These are phyloP conservation scores for Neurospora pannonica DNA, from an alignment of 495 filamentous ascomycete genomes.

Conservation along the genomic window DNA sequence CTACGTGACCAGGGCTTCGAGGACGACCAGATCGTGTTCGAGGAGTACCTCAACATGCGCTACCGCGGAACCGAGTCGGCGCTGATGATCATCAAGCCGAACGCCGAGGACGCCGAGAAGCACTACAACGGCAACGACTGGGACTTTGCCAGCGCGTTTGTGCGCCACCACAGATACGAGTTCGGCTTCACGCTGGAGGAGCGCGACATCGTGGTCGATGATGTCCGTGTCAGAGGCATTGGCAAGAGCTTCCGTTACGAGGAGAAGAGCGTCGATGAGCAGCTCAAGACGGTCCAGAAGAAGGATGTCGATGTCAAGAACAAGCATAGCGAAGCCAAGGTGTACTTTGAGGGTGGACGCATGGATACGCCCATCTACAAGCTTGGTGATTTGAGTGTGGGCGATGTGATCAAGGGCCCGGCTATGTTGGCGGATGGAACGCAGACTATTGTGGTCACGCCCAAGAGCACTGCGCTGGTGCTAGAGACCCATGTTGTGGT, in stretches of 20 bases:
- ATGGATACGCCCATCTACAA: constrained; percentile 79
- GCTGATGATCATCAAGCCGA: constrained; percentile 68
- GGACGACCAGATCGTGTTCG: constrained; percentile 63
- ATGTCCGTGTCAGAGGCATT: constrained; percentile 82
- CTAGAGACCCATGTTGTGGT: constrained; percentile 65
- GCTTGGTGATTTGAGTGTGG: constrained; percentile 64
- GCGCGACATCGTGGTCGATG: constrained; percentile 85
- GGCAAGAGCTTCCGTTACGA: constrained; percentile 72
- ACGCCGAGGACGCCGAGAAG: constrained; percentile 45
- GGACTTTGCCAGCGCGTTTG: constrained; percentile 76
- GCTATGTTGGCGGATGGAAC: constrained; percentile 91
- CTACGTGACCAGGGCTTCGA: constrained; percentile 68
- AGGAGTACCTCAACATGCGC: constrained; percentile 84
- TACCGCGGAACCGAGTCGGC: constrained; percentile 83
- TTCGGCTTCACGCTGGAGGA: constrained; percentile 90
- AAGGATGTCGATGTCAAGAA: constrained; percentile 41
- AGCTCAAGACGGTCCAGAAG: constrained; percentile 56
- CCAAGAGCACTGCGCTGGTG: constrained; percentile 63
- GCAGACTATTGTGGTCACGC: constrained; percentile 89
- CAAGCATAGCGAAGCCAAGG: constrained; percentile 43
- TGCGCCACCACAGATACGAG: constrained; percentile 81
- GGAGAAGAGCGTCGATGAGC: constrained; percentile 71
- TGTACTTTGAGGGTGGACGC: constrained; percentile 68
- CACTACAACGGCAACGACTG: constrained; percentile 56
- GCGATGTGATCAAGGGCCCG: constrained; percentile 72